Conservation (phyloP, 345 rosid genomes). For the Carallia pectinifolia region DNA sequence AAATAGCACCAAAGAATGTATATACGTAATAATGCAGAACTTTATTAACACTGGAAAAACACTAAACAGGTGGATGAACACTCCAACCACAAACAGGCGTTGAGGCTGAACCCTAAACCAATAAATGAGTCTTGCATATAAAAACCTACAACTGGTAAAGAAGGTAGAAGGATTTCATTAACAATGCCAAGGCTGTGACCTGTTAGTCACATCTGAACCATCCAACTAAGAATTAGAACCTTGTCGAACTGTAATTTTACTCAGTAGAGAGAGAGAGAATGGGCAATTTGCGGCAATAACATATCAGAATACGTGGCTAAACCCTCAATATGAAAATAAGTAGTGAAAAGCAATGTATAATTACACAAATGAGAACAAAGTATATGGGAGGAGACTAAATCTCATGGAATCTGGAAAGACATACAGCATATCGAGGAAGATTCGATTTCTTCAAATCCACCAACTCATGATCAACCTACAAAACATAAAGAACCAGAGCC, state of each 20-base stretch:
- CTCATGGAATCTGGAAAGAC: conserved; percentile 8
- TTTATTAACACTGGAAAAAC: no score
- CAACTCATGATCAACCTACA: conserved; percentile 8
- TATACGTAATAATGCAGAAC: background rate
- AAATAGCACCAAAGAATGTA: background rate
- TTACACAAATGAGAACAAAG: background rate
- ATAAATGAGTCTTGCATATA: no score
- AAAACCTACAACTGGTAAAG: background rate
- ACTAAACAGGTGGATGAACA: no score
- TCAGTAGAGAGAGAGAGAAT: background rate
- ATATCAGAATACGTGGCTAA: background rate
- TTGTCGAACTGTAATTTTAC: background rate
- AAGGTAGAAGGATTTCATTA: background rate
- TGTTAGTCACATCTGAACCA: background rate
- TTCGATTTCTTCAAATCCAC: conserved; percentile 16
- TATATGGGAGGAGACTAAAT: background rate
- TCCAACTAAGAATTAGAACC: conserved; percentile 1
- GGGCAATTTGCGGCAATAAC: background rate
- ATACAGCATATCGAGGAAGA: conserved; percentile 29
- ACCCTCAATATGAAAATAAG: background rate
- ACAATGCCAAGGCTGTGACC: background rate
- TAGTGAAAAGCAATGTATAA: background rate
- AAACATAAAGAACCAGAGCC: background rate
- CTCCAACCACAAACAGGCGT: no score
- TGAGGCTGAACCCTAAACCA: no score